These are phyloP conservation scores for Epichloe coenophiala DNA, from an alignment of 2,329 filamentous ascomycete species.

Conservation along the genomic window DNA sequence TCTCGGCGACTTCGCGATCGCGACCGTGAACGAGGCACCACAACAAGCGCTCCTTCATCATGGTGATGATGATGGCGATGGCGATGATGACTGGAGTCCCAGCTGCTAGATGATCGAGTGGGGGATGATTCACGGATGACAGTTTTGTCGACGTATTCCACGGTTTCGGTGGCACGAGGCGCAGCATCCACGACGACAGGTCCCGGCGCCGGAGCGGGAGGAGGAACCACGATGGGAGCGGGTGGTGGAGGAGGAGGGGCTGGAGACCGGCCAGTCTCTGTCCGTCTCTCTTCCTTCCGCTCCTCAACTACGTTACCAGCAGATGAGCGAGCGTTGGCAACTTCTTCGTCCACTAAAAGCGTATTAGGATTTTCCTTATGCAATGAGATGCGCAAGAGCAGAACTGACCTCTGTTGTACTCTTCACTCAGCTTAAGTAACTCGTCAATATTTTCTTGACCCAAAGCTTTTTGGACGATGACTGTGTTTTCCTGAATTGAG, in stretches of 20 bases:
- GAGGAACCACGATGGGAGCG: conserved; percentile 12
- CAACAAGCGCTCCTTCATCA: conserved; percentile 17
- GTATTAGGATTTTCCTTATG: background rate
- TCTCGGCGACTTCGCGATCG: conserved; percentile 42
- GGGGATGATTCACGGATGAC: conserved; percentile 36
- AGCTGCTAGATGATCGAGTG: conserved; percentile 23
- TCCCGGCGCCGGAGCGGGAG: conserved; percentile 15
- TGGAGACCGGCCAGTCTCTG: conserved; percentile 1
- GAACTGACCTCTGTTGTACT: conserved; percentile 47
- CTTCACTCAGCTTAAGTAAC: conserved; percentile 68
- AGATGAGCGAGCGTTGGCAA: conserved; percentile 31
- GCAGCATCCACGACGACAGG: conserved; percentile 21
- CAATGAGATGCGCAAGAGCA: background rate
- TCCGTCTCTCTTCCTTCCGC: conserved; percentile 24
- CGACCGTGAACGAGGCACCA: conserved; percentile 30
- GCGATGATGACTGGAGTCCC: conserved; percentile 16
- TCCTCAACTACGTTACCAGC: conserved; percentile 35
- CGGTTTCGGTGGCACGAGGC: conserved; percentile 17
- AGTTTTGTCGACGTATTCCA: conserved; percentile 32
- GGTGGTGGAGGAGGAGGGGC: conserved; percentile 11
- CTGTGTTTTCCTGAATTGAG: conserved; percentile 51
- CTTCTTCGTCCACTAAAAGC: conserved; percentile 28
- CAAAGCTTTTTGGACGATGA: conserved; percentile 72
- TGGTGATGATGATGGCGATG: conserved; percentile 17
- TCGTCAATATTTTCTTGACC: conserved; percentile 88